A percentile compares a stretch with the other conserved stretches of the same genome.
Evolutionary conservation across 768 basidiomycete species (phyloP).

Genomic region (Porphyrellus cyaneotinctus): DNA sequence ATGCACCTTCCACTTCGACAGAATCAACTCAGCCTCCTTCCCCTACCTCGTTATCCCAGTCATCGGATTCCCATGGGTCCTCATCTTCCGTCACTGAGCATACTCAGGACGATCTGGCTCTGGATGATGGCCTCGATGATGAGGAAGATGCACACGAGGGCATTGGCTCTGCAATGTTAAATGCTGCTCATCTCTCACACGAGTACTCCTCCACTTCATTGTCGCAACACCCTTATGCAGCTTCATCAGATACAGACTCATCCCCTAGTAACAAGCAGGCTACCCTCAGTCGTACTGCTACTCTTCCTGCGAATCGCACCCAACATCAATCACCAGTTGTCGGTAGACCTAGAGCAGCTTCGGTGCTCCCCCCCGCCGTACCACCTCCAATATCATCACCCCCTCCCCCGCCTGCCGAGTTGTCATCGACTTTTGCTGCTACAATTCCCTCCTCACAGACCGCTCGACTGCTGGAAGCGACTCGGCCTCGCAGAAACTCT

Average conservation of each 20-base stretch:
- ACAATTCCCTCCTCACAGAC: constrained; percentile 31
- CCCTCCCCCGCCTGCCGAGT: constrained; percentile 53
- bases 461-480: constrained; percentile 33
- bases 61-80: constrained; percentile 49
- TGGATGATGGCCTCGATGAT: constrained; percentile 24
- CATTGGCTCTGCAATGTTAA: constrained; percentile 45
- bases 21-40: constrained; percentile 37
- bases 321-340: constrained; percentile 22
- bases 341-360: constrained; percentile 49
- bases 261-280: constrained; percentile 22
- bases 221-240: constrained; percentile 50
- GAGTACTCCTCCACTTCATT: constrained; percentile 25
- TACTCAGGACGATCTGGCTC: constrained; percentile 34
- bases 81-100: constrained; percentile 41
- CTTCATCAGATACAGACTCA: constrained; percentile 36
- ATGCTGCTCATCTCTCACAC: constrained; percentile 28
- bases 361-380: constrained; percentile 59
- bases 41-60: constrained; percentile 32
- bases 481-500: constrained; percentile 47
- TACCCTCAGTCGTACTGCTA: constrained; percentile 34
- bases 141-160: constrained; percentile 39
- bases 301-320: constrained; percentile 30
- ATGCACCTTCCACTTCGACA: constrained; percentile 39
- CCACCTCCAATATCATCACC: constrained; percentile 61
- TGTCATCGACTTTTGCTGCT: constrained; percentile 22